Evolutionary conservation across 768 basidiomycete genomes (phyloP).

Genomic region (Artomyces pyxidatus): DNA sequence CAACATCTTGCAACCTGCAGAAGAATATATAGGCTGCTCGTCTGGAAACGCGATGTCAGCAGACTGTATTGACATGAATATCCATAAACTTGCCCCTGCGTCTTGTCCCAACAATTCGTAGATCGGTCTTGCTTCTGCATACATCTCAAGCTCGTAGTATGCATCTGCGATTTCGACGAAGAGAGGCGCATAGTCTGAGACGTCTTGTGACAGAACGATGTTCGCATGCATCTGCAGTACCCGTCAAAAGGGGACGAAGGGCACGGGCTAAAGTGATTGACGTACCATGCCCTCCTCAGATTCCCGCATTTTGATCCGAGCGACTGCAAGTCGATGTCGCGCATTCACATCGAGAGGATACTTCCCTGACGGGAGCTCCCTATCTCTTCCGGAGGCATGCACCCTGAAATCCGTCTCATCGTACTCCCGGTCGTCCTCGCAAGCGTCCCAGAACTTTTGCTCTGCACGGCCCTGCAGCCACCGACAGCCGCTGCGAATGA

Average conservation of each 20-base stretch:
- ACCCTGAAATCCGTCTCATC: slow-evolving; percentile 37
- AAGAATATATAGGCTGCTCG: slow-evolving; percentile 62
- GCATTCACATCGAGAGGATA: slow-evolving; percentile 68
- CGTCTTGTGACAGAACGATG: slow-evolving; percentile 62
- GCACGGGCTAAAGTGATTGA: too few species aligned
- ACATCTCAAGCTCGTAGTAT: slow-evolving; percentile 68
- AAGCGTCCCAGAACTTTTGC: slow-evolving; percentile 72
- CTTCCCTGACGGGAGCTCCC: slow-evolving; percentile 46
- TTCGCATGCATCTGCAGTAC: slow-evolving; percentile 61
- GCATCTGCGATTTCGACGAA: slow-evolving; percentile 84
- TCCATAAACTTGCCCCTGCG: slow-evolving; percentile 58
- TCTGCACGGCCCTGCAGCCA: slow-evolving; percentile 85
- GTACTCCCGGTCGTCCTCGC: slow-evolving; percentile 86
- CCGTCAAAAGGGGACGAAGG: too few species aligned
- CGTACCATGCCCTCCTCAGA: slow-evolving; percentile 74
- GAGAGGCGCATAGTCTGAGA: slow-evolving; percentile 66
- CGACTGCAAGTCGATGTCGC: slow-evolving; percentile 75
- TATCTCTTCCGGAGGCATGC: slow-evolving; percentile 19
- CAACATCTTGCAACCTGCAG: slow-evolving; percentile 78
- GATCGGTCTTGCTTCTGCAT: slow-evolving; percentile 69
- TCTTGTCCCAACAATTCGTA: slow-evolving; percentile 74
- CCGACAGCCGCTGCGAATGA: slow-evolving; percentile 67
- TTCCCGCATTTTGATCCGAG: slow-evolving; percentile 74
- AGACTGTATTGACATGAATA: not conserved
- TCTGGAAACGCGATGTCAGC: slow-evolving; percentile 33